Evolutionary conservation across 1,139 yeast genomes (phyloP).

Genomic region (Taiozyma sp.): DNA sequence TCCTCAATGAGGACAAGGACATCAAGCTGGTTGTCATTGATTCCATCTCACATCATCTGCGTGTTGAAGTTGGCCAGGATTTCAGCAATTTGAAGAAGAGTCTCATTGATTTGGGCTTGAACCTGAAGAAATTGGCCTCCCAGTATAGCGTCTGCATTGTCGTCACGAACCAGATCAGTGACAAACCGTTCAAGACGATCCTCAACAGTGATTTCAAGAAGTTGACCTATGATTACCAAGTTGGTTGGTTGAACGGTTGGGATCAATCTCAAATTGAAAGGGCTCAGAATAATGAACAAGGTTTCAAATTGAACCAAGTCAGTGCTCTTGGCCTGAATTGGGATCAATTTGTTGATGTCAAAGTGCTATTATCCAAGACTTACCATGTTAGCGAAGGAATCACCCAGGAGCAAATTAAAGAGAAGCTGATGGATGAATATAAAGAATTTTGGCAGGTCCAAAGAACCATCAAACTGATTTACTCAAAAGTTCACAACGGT

Average conservation of each 20-base stretch:
- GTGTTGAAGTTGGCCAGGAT: conserved; percentile 50
- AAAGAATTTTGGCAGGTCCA: conserved; percentile 17
- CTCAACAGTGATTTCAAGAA: conserved; percentile 25
- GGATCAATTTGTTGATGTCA: conserved; percentile 35
- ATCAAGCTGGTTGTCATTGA: conserved; percentile 63
- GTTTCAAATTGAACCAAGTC: conserved; percentile 22
- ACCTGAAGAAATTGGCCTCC: conserved; percentile 45
- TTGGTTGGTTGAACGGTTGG: conserved; percentile 79
- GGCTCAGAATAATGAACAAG: conserved; percentile 2
- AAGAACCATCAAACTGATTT: conserved; percentile 34
- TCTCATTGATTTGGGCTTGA: conserved; percentile 34
- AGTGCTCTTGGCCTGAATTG: conserved; percentile 41
- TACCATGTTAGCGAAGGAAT: conserved; percentile 10
- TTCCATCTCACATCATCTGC: conserved; percentile 79
- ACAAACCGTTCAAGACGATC: conserved; percentile 34
- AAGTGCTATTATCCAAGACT: conserved; percentile 33
- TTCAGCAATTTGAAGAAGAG: conserved; percentile 7
- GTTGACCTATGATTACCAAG: conserved; percentile 59
- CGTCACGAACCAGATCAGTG: conserved; percentile 78
- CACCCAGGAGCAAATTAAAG: conserved; percentile 10
- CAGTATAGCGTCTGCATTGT: conserved; percentile 54
- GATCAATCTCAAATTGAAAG: conserved; percentile 33
- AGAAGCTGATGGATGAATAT: conserved; percentile 2
- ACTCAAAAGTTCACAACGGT: conserved; percentile 26
- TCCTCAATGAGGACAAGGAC: conserved; percentile 30